A percentile compares a stretch with the other conserved stretches of the same genome.
phyloP scores from a whole-genome alignment of 306 rosid species.

The Cucurbita moschata region DNA sequence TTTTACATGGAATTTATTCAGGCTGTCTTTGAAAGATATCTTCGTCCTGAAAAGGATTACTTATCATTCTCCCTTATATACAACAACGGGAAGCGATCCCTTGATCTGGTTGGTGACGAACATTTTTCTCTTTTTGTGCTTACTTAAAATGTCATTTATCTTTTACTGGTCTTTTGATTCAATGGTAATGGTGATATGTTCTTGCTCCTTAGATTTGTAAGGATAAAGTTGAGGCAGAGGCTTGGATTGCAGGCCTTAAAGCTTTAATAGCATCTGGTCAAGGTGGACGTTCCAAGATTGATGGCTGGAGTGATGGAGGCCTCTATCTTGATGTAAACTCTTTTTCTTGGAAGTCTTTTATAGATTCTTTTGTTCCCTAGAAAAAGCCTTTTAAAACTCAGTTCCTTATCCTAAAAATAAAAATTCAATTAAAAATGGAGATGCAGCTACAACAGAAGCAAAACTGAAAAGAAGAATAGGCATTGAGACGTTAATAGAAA shows the following conservation, averaged over 20 bases:
- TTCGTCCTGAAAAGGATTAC: slow-evolving; percentile 81
- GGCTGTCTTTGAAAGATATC: slow-evolving; percentile 86
- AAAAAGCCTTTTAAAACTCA: too few species aligned
- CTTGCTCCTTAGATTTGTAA: slow-evolving; percentile 62
- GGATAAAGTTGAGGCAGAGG: slow-evolving; percentile 92
- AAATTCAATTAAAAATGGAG: neutral
- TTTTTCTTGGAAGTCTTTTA: slow-evolving; percentile 11
- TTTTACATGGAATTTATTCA: slow-evolving; percentile 19
- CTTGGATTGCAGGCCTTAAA: slow-evolving; percentile 90
- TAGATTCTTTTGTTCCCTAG: neutral
- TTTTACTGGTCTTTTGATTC: neutral
- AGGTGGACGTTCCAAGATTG: slow-evolving; percentile 97
- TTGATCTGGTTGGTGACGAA: slow-evolving; percentile 71
- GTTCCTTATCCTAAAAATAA: neutral
- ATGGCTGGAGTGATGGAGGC: slow-evolving; percentile 96
- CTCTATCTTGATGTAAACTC: slow-evolving; percentile 71
- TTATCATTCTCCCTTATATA: slow-evolving; percentile 87
- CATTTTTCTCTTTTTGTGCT: slow-evolving; percentile 4
- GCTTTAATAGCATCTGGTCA: slow-evolving; percentile 67
- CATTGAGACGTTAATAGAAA: neutral
- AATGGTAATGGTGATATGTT: neutral
- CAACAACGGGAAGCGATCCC: slow-evolving; percentile 78
- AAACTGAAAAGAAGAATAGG: neutral
- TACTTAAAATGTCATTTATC: neutral
- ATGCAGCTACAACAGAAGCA: neutral